Evolutionary conservation across 2,329 filamentous ascomycete species (phyloP), one percentile per base, ranked within the genome.

Genomic region (Talaromyces islandicus): DNA sequence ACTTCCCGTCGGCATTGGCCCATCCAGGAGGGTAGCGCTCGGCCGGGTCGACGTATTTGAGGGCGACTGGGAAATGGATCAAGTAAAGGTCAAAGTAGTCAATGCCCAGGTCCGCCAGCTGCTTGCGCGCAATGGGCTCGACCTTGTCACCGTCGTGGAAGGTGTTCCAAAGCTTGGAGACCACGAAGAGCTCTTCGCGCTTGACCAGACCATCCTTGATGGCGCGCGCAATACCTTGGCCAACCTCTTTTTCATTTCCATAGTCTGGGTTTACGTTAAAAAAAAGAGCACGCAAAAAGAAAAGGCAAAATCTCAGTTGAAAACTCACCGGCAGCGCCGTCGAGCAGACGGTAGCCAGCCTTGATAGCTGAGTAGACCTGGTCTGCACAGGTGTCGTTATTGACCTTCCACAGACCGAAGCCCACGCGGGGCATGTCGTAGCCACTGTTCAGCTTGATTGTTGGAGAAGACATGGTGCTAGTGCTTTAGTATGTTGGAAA

Each of bases 81-180:
- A 93, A 81, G 84, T 88, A 96, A 66, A 95, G 85, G 75, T 96
- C 91, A 75, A 96, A 92, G 82, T 95, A 95, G 70, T 92, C 91
- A 63, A 95, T 74, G 64, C 88, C 87, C 86, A 90, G 93, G 81
- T 93, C 89, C 66, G 85, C 83, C 63, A 92, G 86, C 78, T 92
- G 89, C 71, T 87, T 88, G 75, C 85, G 85, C 76, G 81, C 83
- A 71, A 94, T 91, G 61, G 87, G 86, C 77, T 88, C 85, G 64
- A 93, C 90, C 68, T 84, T 83, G 67, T 93, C 87, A 68, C 82
- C 82, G 70, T 93, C 88, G 81, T 96, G 91, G 85, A 92, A 96
- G 66, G 87, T 88, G 80, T 93, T 92, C 91, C 92, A 96, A 61
- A 96, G 88, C 82, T 96, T 96, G 77, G 88, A 91, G 65, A 92